These are phyloP conservation scores for Torulaspora pretoriensis DNA, from an alignment of 1,139 yeast genomes.

Conservation along the genomic window DNA sequence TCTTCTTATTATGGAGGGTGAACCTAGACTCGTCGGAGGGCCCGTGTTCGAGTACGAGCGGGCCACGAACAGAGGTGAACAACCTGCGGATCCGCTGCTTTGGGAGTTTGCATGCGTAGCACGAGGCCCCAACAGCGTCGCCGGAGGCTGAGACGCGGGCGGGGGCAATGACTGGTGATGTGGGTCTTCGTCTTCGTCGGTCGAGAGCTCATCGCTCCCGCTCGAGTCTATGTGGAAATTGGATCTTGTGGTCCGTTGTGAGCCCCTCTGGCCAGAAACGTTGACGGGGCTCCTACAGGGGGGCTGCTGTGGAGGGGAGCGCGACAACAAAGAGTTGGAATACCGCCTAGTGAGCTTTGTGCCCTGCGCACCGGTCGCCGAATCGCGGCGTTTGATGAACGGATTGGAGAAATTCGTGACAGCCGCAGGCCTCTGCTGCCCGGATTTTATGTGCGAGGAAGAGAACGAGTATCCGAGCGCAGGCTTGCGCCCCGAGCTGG, in stretches of 20 bases:
- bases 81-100: slow-evolving; percentile 11
- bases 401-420: slow-evolving; percentile 20
- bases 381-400: slow-evolving; percentile 16
- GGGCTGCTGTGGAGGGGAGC: slow-evolving; percentile 4
- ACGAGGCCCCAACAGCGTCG: slow-evolving; percentile 18
- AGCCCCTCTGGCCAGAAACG: background rate
- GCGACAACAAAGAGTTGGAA: slow-evolving; percentile 12
- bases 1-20: slow-evolving; percentile 13
- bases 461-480: slow-evolving; percentile 42
- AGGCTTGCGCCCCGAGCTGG: slow-evolving; percentile 48
- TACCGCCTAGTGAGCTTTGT: slow-evolving; percentile 14
- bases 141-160: slow-evolving; percentile 12
- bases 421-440: slow-evolving; percentile 16
- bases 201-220: slow-evolving; percentile 27
- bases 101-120: slow-evolving; percentile 22
- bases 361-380: slow-evolving; percentile 11
- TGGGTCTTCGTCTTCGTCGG: slow-evolving; percentile 25
- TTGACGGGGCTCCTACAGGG: slow-evolving; percentile 3
- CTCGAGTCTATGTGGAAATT: slow-evolving; percentile 27
- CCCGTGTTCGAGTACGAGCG: slow-evolving; percentile 22
- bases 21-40: slow-evolving; percentile 12
- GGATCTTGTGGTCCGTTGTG: slow-evolving; percentile 7
- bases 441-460: slow-evolving; percentile 32
- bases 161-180: slow-evolving; percentile 9
- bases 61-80: slow-evolving; percentile 17